Evolutionary conservation across 345 rosid species (phyloP).

Genomic region (Rhizophora mangle): DNA sequence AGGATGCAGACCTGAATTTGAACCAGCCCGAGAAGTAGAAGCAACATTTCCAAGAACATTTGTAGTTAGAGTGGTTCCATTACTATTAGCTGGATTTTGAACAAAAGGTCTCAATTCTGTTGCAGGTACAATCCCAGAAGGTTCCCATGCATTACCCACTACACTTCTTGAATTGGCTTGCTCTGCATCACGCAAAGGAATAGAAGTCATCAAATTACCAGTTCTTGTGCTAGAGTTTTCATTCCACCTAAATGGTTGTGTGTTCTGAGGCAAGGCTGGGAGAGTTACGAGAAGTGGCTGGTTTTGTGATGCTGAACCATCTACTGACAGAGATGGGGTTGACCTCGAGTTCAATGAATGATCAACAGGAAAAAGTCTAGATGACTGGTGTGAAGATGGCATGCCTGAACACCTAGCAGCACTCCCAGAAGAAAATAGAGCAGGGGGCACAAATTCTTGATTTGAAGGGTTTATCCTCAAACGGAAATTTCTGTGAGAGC

Average conservation of each 20-base stretch:
- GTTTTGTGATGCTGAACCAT: conserved; percentile 29
- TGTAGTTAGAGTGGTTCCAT: conserved; percentile 25
- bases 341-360: conserved; percentile 45
- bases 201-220: conserved; percentile 39
- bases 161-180: conserved; percentile 45
- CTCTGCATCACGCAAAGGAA: conserved; percentile 39
- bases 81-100: conserved; percentile 41
- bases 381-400: conserved; percentile 40
- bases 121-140: conserved; percentile 47
- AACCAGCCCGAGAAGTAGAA: conserved; percentile 45
- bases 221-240: conserved; percentile 44
- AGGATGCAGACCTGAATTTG: conserved; percentile 47
- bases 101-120: conserved; percentile 41
- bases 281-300: conserved; percentile 41
- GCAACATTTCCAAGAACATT: conserved; percentile 46
- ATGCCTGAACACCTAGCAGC: conserved; percentile 39
- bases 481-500: conserved; percentile 56
- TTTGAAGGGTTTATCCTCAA: conserved; percentile 49
- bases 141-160: conserved; percentile 43
- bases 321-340: conserved; percentile 34
- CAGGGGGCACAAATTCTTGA: conserved; percentile 39
- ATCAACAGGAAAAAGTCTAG: conserved; percentile 43
- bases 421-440: conserved; percentile 46
- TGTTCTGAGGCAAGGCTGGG: conserved; percentile 49
- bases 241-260: conserved; percentile 54